Percentiles rank a stretch among this genome's conserved stretches.
phyloP scores from a whole-genome alignment of 495 filamentous ascomycete species.

The Coniosporium apollinis region DNA sequence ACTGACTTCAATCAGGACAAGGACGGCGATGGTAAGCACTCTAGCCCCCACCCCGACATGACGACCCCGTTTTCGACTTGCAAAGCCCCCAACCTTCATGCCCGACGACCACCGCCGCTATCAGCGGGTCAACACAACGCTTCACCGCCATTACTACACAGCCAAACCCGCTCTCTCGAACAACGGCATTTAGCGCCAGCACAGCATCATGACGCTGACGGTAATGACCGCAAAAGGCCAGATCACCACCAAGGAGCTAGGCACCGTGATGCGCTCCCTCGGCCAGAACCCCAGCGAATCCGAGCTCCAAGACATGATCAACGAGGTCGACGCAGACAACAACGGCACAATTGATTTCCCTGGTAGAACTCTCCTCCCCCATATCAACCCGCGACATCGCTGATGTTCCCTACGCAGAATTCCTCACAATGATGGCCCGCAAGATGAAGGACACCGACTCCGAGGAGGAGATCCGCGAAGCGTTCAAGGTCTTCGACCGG shows the following conservation, averaged over 20 bases:
- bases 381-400: neutral
- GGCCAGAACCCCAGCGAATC: conserved; percentile 99
- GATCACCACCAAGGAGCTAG: conserved; percentile 98
- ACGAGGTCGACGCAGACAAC: conserved; percentile 98
- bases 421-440: conserved; percentile 98
- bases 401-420: conserved; percentile 40
- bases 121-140: neutral
- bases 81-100: neutral
- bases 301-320: conserved; percentile 99
- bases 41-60: too few species aligned
- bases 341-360: conserved; percentile 99
- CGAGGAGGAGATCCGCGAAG: conserved; percentile 96
- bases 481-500: conserved; percentile 92
- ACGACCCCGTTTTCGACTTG: neutral
- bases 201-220: conserved; percentile 2
- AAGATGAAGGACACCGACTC: conserved; percentile 99
- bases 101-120: too few species aligned
- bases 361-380: conserved; percentile 34
- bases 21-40: conserved; percentile 93
- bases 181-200: too few species aligned
- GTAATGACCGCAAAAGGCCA: conserved; percentile 47
- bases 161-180: conserved; percentile 1
- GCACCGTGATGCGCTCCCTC: conserved; percentile 98
- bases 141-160: neutral
- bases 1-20: conserved; percentile 58